Base-by-base conservation (phyloP, 495 filamentous ascomycete species). In the Neurospora hispaniola region DNA sequence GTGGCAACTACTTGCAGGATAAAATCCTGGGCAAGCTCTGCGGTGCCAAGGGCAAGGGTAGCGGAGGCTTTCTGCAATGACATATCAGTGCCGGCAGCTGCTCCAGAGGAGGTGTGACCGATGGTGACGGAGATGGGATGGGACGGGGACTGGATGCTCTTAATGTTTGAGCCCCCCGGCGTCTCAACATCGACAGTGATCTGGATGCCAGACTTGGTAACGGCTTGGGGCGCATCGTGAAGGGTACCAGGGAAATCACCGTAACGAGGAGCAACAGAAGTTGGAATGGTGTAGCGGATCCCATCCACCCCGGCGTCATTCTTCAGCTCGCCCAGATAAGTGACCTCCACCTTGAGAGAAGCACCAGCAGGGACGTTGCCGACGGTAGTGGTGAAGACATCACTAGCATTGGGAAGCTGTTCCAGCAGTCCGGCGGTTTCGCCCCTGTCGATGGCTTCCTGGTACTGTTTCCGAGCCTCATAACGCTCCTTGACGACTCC, bases 241-340 rank as follows among this genome's bases (percentile, higher is more conserved):
- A 77, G 9, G 73, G 73, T 76, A 16, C 75, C 74, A 10, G 87
- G 84, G 59, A 80, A 81, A 12, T n/a, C 42, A 23, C 90, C 90
- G 76, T 91, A 93, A 16, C 89, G 83, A 8, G 89, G 90, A 2
- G 86, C 86, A 73, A 92, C 89, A 66, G 73, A 79, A 0, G 88
- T 89, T 1, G 91, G 91, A 23, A 92, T 82, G 23, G 87, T 92
- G 75, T 90, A 90, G 12, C 89, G 85, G 62, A 88, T 85, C 16
- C 89, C 89, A 77, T 92, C 86, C 2, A 83, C 81, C 70, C 88
- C 88, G 68, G 84, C 82, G 76, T 91, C 89, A 75, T 91, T 86
- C 78, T 91, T 91, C 73, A 93, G 80, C 76, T 93, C 90, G 16
- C 88, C 88, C 3, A 91, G 78, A 75, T 92, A 91, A 4, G 85